Base-by-base conservation (phyloP, 495 filamentous ascomycete species). In the Penicillium soppii region DNA sequence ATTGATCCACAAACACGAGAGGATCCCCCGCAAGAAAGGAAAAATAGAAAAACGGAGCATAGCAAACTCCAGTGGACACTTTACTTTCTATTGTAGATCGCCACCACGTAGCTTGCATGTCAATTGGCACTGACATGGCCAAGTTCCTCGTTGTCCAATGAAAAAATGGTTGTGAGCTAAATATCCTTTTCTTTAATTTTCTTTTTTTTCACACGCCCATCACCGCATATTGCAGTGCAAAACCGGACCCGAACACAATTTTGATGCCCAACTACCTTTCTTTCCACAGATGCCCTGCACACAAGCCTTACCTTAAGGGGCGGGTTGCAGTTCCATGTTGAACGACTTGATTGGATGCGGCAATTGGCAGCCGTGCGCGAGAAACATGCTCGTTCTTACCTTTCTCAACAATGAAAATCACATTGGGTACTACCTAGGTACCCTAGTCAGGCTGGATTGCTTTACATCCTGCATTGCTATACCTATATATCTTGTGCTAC, bases 211-310 rank as follows among this genome's bases (percentile, higher is more conserved):
- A 37, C n/a, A 38, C 20, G 6, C n/a, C 15, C 13, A 47, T 47
- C 27, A 45, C 29, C 22, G 41, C 25, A 43, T 13, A 30, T 35
- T 38, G 33, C 5, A 15, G 16, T 39, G 16, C 9, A 23, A 13
- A 9, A 48, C 45, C 15, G 35, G 35, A 38, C 45, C 35, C 23
- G 45, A 47, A 37, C 35, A 22, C 35, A 39, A 48, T 48, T 39
- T 43, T 50, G 47, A 50, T 50, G 47, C 47, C 47, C 47, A 50
- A 50, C 47, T 39, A n/a, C n/a, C n/a, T 42, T 42, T 21, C 26
- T 16, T n/a, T 16, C 25, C 37, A 20, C 17, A 29, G 29, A 45
- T 25, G n/a, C n/a, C n/a, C 45, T 47, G 30, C 36, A 49, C 38
- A 37, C 47, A 50, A 35, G 47, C 47, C 26, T 50, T 50, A 33